phyloP scores from a whole-genome alignment of 257 asterid genomes.

The Misopates orontium region DNA sequence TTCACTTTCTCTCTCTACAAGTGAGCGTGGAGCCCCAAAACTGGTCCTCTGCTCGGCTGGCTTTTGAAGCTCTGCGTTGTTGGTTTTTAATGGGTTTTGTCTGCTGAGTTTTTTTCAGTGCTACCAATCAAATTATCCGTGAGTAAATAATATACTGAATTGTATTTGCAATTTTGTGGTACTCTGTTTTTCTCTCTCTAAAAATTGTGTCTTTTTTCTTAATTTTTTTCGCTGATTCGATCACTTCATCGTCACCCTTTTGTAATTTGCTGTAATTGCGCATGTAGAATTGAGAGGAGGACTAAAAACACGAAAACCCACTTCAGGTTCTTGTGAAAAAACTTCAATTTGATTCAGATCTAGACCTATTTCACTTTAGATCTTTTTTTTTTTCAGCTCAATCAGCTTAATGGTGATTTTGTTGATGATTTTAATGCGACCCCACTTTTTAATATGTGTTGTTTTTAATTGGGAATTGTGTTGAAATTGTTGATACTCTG shows the following conservation, averaged over 20 bases:
- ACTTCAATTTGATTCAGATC: conserved; percentile 43
- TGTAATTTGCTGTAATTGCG: neutral
- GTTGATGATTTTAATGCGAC: neutral
- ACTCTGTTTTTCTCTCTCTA: conserved; percentile 18
- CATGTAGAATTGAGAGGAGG: neutral
- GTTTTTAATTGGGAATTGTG: conserved; percentile 11
- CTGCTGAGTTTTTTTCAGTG: conserved; percentile 46
- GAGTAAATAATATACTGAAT: too few relatives aligned
- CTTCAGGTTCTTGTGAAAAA: conserved; percentile 4
- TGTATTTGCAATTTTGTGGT: too few relatives aligned
- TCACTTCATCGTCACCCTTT: conserved; percentile 26
- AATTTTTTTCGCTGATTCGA: conserved; percentile 19
- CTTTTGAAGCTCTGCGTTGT: conserved; percentile 44
- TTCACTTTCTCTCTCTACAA: conserved; percentile 30
- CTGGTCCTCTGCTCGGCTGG: conserved; percentile 65
- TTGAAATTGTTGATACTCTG: conserved; percentile 25
- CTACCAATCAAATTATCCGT: too few relatives aligned
- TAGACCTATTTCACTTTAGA: conserved; percentile 41
- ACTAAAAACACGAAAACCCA: conserved; percentile 14
- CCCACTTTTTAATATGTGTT: neutral
- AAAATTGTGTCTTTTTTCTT: conserved; percentile 3
- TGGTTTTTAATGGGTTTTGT: conserved; percentile 57
- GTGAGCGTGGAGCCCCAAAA: conserved; percentile 58
- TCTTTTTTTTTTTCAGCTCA: conserved; percentile 38
- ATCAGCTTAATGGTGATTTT: conserved; percentile 44